These are phyloP conservation scores for Schwanniomyces occidentalis DNA, from an alignment of 805 yeast species.

Conservation along the genomic window DNA sequence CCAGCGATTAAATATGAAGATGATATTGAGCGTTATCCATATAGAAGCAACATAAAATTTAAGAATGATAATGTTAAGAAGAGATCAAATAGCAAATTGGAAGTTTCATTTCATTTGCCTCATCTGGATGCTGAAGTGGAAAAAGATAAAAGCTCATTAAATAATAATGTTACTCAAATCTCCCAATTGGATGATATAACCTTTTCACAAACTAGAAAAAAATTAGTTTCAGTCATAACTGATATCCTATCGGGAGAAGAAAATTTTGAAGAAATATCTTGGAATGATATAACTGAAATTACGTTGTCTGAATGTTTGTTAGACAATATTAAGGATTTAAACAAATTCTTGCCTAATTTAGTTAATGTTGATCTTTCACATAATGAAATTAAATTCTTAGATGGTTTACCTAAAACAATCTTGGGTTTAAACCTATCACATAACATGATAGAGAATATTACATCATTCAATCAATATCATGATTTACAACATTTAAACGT, in stretches of 20 bases:
- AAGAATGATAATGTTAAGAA: slow-evolving; percentile 1
- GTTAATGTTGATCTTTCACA: slow-evolving; percentile 38
- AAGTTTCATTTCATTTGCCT: slow-evolving; percentile 45
- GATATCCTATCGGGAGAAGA: slow-evolving; percentile 36
- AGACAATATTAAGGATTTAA: slow-evolving; percentile 44
- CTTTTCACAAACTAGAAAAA: slow-evolving; percentile 47
- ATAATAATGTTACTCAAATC: slow-evolving; percentile 40
- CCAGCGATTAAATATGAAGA: not conserved
- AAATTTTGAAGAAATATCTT: slow-evolving; percentile 34
- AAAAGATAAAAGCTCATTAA: slow-evolving; percentile 12
- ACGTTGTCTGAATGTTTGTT: slow-evolving; percentile 33
- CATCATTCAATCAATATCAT: slow-evolving; percentile 40
- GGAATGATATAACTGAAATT: slow-evolving; percentile 44
- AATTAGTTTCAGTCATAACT: slow-evolving; percentile 47
- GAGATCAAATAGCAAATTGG: slow-evolving; percentile 20
- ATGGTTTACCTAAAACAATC: slow-evolving; percentile 45
- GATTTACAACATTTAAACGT: slow-evolving; percentile 46
- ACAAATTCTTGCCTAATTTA: slow-evolving; percentile 46
- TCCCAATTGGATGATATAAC: slow-evolving; percentile 47
- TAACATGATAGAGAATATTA: slow-evolving; percentile 41
- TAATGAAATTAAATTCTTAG: slow-evolving; percentile 43
- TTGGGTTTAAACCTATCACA: slow-evolving; percentile 38
- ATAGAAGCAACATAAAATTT: not conserved
- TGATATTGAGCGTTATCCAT: not conserved
- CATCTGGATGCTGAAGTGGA: slow-evolving; percentile 15